These are phyloP conservation scores for Tolypocladium cylindrosporum DNA, from an alignment of 2,329 filamentous ascomycete genomes.

Conservation along the genomic window DNA sequence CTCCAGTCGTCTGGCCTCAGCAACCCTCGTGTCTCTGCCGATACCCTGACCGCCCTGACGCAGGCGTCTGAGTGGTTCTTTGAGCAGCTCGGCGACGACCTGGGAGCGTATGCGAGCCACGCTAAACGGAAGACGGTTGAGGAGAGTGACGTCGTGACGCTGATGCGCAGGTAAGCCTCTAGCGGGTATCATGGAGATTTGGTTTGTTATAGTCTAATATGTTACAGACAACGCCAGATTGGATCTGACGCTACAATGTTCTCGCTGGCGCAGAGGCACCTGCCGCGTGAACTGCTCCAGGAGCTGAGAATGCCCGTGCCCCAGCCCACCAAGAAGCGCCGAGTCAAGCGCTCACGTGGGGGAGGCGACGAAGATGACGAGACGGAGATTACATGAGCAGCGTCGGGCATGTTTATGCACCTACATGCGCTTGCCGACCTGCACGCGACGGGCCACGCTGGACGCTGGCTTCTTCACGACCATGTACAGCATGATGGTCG, in stretches of 20 bases:
- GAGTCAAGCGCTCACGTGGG: slow-evolving; percentile 18
- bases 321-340: slow-evolving; percentile 37
- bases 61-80: slow-evolving; percentile 88
- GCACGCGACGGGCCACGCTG: slow-evolving; percentile 61
- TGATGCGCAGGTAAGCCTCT: slow-evolving; percentile 68
- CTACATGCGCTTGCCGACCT: slow-evolving; percentile 68
- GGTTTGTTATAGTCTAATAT: slow-evolving; percentile 16
- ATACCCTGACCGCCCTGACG: slow-evolving; percentile 64
- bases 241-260: slow-evolving; percentile 65
- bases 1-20: slow-evolving; percentile 54
- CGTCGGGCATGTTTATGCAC: background rate
- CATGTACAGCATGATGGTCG: slow-evolving; percentile 94
- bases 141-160: slow-evolving; percentile 68
- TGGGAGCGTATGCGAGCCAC: slow-evolving; percentile 71
- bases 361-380: slow-evolving; percentile 24
- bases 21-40: slow-evolving; percentile 61
- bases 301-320: slow-evolving; percentile 64
- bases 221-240: slow-evolving; percentile 64
- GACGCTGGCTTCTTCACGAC: slow-evolving; percentile 78
- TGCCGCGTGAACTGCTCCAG: slow-evolving; percentile 75
- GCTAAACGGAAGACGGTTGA: slow-evolving; percentile 78
- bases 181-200: slow-evolving; percentile 11
- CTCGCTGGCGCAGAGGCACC: slow-evolving; percentile 71
- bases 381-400: slow-evolving; percentile 16
- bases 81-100: slow-evolving; percentile 73